A percentile compares a stretch with the other conserved stretches of the same genome.
Conservation (phyloP, 2,329 filamentous ascomycete species). For the Pseudocercospora vitis region DNA sequence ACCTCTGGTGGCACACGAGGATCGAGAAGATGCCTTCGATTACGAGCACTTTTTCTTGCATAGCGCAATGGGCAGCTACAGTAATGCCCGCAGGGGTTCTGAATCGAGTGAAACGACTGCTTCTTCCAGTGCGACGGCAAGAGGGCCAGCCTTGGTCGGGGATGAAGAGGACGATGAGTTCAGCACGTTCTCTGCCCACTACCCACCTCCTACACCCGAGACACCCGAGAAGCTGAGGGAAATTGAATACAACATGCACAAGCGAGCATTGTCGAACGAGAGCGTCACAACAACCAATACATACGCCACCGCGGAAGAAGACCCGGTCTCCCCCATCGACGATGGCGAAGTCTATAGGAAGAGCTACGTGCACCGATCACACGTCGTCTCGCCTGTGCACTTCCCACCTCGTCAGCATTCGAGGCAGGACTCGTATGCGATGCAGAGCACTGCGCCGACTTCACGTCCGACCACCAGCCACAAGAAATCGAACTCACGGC, state of each 20-base stretch:
- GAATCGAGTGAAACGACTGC: conserved; percentile 38
- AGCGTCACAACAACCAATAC: conserved; percentile 62
- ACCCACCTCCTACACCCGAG: conserved; percentile 33
- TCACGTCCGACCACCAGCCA: conserved; percentile 7
- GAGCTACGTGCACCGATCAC: conserved; percentile 8
- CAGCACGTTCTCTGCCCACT: conserved; percentile 25
- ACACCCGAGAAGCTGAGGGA: conserved; percentile 37
- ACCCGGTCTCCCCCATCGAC: conserved; percentile 14
- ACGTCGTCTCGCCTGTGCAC: conserved; percentile 14
- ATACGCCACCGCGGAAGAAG: conserved; percentile 60
- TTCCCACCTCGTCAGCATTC: conserved; percentile 8
- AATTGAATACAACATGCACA: conserved; percentile 39
- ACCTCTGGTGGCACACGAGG: conserved; percentile 66
- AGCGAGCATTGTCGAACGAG: conserved; percentile 57
- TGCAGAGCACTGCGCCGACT: conserved; percentile 4
- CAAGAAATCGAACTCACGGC: conserved; percentile 1
- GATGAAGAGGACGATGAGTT: conserved; percentile 24
- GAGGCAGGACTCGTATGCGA: conserved; percentile 13
- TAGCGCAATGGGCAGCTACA: conserved; percentile 81
- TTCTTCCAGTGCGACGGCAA: conserved; percentile 55
- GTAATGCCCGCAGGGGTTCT: conserved; percentile 44
- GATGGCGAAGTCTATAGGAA: conserved; percentile 4
- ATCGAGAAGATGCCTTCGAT: conserved; percentile 91
- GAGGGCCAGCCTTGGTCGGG: conserved; percentile 29
- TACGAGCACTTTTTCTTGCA: conserved; percentile 96